Evolutionary conservation across 768 basidiomycete species (phyloP).

Genomic region (Clitopilus hobsonii): DNA sequence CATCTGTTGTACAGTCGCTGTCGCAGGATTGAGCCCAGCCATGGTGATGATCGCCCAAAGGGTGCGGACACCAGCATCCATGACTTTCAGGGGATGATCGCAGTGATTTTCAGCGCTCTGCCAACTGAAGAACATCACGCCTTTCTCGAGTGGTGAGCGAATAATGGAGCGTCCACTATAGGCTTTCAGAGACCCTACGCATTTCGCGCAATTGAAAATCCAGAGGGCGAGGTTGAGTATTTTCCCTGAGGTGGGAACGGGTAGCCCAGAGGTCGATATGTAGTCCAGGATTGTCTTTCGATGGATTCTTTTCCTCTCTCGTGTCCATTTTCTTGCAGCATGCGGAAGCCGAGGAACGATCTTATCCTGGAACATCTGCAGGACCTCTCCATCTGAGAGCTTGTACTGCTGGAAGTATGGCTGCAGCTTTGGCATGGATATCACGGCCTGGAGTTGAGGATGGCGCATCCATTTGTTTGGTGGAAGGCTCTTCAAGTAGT

Average conservation of each 20-base stretch:
- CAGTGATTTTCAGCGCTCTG: neutral
- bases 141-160: neutral
- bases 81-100: neutral
- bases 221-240: neutral
- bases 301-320: conserved; percentile 7
- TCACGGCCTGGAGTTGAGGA: neutral
- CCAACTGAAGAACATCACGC: neutral
- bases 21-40: conserved; percentile 1
- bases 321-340: neutral
- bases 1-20: conserved; percentile 6
- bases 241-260: neutral
- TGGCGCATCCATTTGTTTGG: neutral
- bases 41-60: too few species aligned
- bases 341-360: neutral
- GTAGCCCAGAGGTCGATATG: neutral
- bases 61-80: too few species aligned
- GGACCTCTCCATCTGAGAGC: neutral
- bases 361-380: neutral
- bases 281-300: neutral
- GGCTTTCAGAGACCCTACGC: too few species aligned
- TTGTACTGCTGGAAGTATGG: neutral
- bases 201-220: neutral
- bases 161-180: neutral
- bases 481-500: neutral
- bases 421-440: neutral